phyloP scores from a whole-genome alignment of 2,329 filamentous ascomycete species.

The Neopestalotiopsis sp. region DNA sequence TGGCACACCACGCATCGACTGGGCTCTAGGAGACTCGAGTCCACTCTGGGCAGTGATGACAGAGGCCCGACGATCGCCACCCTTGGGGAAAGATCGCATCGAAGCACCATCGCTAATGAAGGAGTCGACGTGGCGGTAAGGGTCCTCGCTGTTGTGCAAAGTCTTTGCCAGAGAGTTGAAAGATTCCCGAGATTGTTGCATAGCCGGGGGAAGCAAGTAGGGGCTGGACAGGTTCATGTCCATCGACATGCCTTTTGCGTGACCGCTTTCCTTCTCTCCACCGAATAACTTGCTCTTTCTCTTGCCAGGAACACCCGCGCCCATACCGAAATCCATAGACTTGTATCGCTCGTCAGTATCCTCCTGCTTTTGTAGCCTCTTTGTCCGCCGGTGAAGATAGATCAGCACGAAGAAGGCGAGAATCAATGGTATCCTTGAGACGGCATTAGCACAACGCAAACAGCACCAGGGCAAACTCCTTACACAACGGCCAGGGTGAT shows the following conservation, averaged over 20 bases:
- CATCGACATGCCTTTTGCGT: conserved; percentile 67
- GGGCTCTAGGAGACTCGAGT: conserved; percentile 22
- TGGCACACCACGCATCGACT: conserved; percentile 33
- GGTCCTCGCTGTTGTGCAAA: conserved; percentile 78
- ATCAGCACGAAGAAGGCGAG: conserved; percentile 70
- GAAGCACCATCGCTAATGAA: conserved; percentile 66
- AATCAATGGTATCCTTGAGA: conserved; percentile 73
- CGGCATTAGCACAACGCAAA: conserved; percentile 7
- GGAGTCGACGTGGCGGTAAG: conserved; percentile 70
- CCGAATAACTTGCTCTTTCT: conserved; percentile 54
- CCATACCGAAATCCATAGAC: conserved; percentile 91
- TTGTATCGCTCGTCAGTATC: conserved; percentile 87
- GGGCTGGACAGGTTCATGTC: conserved; percentile 80
- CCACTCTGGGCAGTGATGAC: conserved; percentile 47
- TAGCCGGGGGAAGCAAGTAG: conserved; percentile 86
- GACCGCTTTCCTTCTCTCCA: conserved; percentile 58
- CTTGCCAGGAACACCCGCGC: conserved; percentile 46
- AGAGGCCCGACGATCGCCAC: conserved; percentile 43
- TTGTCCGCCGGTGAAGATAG: conserved; percentile 79
- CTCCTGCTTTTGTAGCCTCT: conserved; percentile 74
- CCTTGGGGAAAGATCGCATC: conserved; percentile 54
- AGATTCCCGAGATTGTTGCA: conserved; percentile 83
- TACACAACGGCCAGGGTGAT: conserved; percentile 75
- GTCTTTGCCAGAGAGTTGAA: conserved; percentile 83
- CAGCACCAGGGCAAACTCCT: conserved; percentile 42